Evolutionary conservation across 352 stramenopile genomes (phyloP), one percentile per base, ranked within the genome.

Genomic region (Vaucheria bursata): DNA sequence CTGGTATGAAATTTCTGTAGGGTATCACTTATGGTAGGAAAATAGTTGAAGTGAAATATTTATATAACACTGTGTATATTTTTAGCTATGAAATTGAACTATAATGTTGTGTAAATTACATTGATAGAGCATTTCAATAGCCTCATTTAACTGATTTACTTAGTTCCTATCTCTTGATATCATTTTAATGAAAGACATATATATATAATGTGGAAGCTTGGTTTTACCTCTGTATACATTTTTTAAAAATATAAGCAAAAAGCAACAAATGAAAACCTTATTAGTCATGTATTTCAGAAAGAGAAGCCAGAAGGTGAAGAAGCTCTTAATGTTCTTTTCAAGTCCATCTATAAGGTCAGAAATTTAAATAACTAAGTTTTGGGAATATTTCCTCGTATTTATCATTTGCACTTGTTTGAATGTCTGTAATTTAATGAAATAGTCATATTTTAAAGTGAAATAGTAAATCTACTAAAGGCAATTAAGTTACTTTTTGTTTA

Each of bases 311-410:
- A 90, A 53, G 89, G 88, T 0, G 88, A 93, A 66, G 85, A 91
- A 78, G 88, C 88, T 0, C 86, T 92, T 73, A 93, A 94, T 80
- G 87, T 86, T 69, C 84, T 94, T 5, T 94, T 94, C 84, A 85
- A 91, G 79, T 80, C 91, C 49, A 93, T 94, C 64, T 93, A 94
- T 79, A 88, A 90, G 79, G 88, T 83, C 4, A 39, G 12, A 50
- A 12, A 50, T 12, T 50, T n/a, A n/a, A n/a, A n/a, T n/a, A n/a
- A n/a, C n/a, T n/a, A n/a, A n/a, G n/a, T n/a, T n/a, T n/a, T n/a
- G n/a, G n/a, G n/a, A n/a, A n/a, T n/a, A n/a, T n/a, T n/a, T n/a
- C n/a, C n/a, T n/a, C n/a, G n/a, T n/a, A n/a, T n/a, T n/a, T n/a
- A n/a, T n/a, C n/a, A n/a, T n/a, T n/a, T n/a, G n/a, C n/a, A n/a